These are phyloP conservation scores for Raffaelea arxii DNA, from an alignment of 2,329 filamentous ascomycete genomes.

Conservation along the genomic window DNA sequence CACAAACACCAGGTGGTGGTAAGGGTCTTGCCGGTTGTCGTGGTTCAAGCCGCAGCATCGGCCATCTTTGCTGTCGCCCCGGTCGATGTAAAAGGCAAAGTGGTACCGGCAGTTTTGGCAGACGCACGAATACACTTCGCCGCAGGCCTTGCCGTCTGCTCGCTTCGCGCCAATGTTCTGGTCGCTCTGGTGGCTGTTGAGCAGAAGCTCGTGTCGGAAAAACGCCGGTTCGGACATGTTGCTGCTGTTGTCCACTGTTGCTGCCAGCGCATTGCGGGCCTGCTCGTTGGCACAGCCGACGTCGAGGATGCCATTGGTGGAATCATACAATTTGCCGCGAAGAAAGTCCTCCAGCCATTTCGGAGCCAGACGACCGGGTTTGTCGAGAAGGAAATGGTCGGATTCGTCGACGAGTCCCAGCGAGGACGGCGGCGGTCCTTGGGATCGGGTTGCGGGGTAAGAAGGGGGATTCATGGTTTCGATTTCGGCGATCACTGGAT, in stretches of 20 bases:
- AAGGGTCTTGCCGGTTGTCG: slow-evolving; percentile 9
- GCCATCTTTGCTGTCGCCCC: background rate
- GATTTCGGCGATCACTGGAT: too few species aligned
- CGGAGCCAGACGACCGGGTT: slow-evolving; percentile 12
- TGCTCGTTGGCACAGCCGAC: slow-evolving; percentile 10
- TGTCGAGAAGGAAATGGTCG: slow-evolving; percentile 2
- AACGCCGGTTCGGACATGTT: background rate
- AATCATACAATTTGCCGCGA: slow-evolving; percentile 7
- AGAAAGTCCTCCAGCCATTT: slow-evolving; percentile 15
- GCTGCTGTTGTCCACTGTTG: background rate
- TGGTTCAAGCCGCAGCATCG: slow-evolving; percentile 9
- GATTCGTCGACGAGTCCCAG: slow-evolving; percentile 9
- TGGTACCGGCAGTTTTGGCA: slow-evolving; percentile 23
- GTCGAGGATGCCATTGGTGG: slow-evolving; percentile 1
- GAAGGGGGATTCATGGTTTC: slow-evolving; percentile 11
- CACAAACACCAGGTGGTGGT: slow-evolving; percentile 18
- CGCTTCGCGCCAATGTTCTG: background rate
- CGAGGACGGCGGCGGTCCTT: slow-evolving; percentile 3
- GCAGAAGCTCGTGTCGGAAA: slow-evolving; percentile 11
- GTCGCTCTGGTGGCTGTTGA: slow-evolving; percentile 15
- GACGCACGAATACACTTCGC: slow-evolving; percentile 18
- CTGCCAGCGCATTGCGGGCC: slow-evolving; percentile 6
- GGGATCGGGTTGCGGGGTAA: slow-evolving; percentile 8
- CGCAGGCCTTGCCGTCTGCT: slow-evolving; percentile 8
- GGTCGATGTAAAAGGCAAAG: slow-evolving; percentile 19